Base-by-base conservation (phyloP, 176 grass and related monocot genomes). In the Saccharum spontaneum region DNA sequence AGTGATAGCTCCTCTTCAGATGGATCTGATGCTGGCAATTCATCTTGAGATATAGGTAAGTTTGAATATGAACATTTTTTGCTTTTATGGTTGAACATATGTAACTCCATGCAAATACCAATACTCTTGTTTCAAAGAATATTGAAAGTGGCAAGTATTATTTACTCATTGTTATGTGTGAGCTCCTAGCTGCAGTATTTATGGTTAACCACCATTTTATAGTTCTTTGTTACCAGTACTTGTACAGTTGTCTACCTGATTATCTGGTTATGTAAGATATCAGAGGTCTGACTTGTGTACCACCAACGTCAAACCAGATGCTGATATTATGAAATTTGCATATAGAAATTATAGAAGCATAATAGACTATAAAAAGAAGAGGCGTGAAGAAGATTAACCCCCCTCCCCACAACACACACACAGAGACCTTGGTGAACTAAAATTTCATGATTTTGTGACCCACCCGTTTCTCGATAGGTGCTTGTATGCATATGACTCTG, bases 1-100 rank as follows among this genome's bases (percentile, higher is more conserved):
- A 97, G 92, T 73, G 94, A 94, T 81, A 97, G 94, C 66, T 97
- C 94, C 20, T 97, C 94, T 75, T 87, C 92, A 26, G 93, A 91
- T 91, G 92, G 90, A 91, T 97, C 92, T n/a, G 92, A 92, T 87
- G 88, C 82, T 23, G 87, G 48, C 82, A 85, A 89, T n/a, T 85
- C 77, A 49, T 81, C 87, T 85, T 89, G 70, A 81, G 45, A 80
- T 75, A 48, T 85, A 85, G 82, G 87, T 89, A 69, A 18, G 82
- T 80, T 61, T 17, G 34, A 46, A n/a, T 67, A 23, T 62, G 24
- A 64, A 70, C 10, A 24, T 46, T 75, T 28, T 22, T 1, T 83
- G 22, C 28, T 64, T 3, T 15, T 73, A 37, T 28, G 16, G 11
- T 12, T 73, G 43, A 39, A 40, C 49, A 16, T 40, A 26, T 49